These are phyloP conservation scores for Rhodotorula sp. DNA, from an alignment of 1,284 basidiomycete genomes.

Conservation along the genomic window DNA sequence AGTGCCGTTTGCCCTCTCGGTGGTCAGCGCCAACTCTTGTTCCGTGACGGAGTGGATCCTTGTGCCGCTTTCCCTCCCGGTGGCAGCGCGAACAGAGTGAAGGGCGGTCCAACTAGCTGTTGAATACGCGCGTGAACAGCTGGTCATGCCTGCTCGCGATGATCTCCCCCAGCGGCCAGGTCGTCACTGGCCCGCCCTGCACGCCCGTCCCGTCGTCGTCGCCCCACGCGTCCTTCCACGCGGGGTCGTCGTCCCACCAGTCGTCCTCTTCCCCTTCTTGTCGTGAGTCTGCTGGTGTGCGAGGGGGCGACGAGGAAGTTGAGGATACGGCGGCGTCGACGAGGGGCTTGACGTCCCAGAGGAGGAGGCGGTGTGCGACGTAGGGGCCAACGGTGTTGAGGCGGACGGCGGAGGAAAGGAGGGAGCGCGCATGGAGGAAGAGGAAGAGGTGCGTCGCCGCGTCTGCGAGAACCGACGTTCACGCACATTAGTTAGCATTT, in stretches of 20 bases:
- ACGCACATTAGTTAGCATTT: neutral
- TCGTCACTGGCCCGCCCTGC: constrained; percentile 67
- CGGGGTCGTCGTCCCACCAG: constrained; percentile 34
- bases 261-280: constrained; percentile 27
- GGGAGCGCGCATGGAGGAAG: constrained; percentile 85
- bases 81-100: too few species aligned
- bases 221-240: constrained; percentile 1
- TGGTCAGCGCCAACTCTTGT: too few species aligned
- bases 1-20: neutral
- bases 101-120: too few species aligned
- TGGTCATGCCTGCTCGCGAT: constrained; percentile 85
- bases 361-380: constrained; percentile 79
- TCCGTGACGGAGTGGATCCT: too few species aligned
- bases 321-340: constrained; percentile 60
- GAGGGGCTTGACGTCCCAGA: constrained; percentile 68
- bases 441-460: constrained; percentile 79
- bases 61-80: too few species aligned
- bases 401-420: constrained; percentile 87
- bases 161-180: constrained; percentile 96
- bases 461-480: constrained; percentile 55
- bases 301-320: too few species aligned
- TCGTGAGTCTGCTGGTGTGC: neutral
- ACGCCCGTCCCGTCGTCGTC: constrained; percentile 2
- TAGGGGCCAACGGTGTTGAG: constrained; percentile 93
- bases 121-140: constrained; percentile 95